A percentile compares a stretch with the other conserved stretches of the same genome.
phyloP scores from a whole-genome alignment of 2,329 filamentous ascomycete genomes.

The Neurospora sp. region DNA sequence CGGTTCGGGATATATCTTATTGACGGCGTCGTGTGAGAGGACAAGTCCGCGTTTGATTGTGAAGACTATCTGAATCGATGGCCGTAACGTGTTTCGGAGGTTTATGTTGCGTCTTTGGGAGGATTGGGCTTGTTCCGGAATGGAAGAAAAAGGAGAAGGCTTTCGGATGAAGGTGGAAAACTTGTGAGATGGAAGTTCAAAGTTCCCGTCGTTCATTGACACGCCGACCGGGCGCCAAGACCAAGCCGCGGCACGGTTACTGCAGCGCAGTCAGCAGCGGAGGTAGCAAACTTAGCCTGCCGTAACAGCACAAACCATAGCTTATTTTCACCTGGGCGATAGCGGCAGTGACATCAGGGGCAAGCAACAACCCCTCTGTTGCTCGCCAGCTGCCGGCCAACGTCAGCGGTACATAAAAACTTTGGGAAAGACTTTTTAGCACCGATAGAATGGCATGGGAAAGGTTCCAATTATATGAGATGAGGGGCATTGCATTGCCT shows the following conservation, averaged over 20 bases:
- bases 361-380: neutral
- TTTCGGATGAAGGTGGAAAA: neutral
- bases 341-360: neutral
- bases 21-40: neutral
- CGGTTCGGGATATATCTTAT: neutral
- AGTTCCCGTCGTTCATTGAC: neutral
- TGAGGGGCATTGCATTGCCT: neutral
- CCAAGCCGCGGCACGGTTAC: neutral
- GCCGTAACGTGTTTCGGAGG: neutral
- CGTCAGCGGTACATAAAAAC: neutral
- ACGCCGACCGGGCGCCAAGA: slow-evolving; percentile 1
- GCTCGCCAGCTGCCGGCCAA: neutral
- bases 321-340: slow-evolving; percentile 10
- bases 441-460: neutral
- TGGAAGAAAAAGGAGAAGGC: neutral
- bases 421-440: neutral
- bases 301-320: slow-evolving; percentile 13
- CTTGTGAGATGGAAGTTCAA: neutral
- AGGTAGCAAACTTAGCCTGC: neutral
- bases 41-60: neutral
- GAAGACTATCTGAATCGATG: neutral
- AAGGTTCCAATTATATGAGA: neutral
- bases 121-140: neutral
- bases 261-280: neutral
- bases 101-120: too few relatives aligned